Conservation (phyloP, 208 protist genomes). For the Crithidia mellificae region DNA sequence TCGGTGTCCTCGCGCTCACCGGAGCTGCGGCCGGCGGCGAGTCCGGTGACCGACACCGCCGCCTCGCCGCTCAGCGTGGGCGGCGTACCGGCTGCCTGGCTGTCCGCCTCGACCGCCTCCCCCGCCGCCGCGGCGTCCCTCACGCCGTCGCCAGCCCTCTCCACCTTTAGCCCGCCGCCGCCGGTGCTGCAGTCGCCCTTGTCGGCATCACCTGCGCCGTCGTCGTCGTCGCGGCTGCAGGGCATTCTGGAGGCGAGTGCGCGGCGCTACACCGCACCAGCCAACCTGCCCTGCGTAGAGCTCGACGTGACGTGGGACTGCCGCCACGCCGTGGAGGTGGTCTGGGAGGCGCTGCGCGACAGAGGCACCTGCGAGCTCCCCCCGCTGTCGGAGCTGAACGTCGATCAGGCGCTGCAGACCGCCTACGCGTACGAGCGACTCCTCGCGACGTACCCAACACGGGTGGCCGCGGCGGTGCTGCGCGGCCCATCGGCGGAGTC, state of each 20-base stretch:
- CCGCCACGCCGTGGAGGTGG: slow-evolving; percentile 23
- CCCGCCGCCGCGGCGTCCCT: neutral
- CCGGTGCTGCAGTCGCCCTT: neutral
- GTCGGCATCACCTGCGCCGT: neutral
- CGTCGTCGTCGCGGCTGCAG: slow-evolving; percentile 32
- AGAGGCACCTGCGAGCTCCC: slow-evolving; percentile 46
- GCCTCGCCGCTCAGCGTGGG: slow-evolving; percentile 3
- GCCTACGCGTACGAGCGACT: slow-evolving; percentile 54
- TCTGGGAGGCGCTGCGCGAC: slow-evolving; percentile 51
- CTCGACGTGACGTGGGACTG: slow-evolving; percentile 47
- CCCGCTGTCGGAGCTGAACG: slow-evolving; percentile 36
- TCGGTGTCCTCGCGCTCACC: slow-evolving; percentile 19
- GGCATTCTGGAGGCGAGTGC: slow-evolving; percentile 51
- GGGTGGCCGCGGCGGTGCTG: slow-evolving; percentile 44
- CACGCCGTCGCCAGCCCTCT: too few species aligned
- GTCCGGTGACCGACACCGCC: neutral
- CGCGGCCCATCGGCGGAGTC: slow-evolving; percentile 18
- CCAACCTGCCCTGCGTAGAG: slow-evolving; percentile 39
- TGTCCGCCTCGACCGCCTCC: neutral
- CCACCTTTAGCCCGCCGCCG: neutral
- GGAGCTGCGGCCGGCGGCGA: slow-evolving; percentile 8
- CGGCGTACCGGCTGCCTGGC: slow-evolving; percentile 6
- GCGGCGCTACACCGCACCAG: slow-evolving; percentile 39
- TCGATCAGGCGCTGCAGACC: slow-evolving; percentile 35
- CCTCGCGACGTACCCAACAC: slow-evolving; percentile 36